Percentiles rank a stretch among this genome's conserved stretches.
Evolutionary conservation across 371 early-diverging fungal genomes (phyloP).

Genomic region (Zychaea mexicana): DNA sequence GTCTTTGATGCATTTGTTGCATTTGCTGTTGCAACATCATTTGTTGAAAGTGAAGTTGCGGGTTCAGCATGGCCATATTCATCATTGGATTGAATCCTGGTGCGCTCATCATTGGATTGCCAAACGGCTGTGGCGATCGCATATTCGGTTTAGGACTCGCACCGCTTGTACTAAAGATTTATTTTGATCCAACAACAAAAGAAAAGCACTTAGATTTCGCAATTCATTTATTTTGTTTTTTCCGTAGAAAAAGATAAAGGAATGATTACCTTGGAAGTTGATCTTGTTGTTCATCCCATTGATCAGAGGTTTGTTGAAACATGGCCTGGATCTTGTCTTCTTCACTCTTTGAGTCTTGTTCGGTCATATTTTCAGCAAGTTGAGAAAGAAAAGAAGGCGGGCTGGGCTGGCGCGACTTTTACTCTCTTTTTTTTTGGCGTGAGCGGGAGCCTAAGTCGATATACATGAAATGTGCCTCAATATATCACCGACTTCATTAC

Average conservation of each 20-base stretch:
- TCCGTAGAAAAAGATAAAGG: neutral
- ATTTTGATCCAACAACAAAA: neutral
- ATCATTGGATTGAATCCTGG: conserved; percentile 36
- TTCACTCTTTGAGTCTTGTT: conserved; percentile 27
- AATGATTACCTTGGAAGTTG: conserved; percentile 20
- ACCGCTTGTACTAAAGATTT: neutral
- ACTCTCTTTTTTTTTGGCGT: too few relatives aligned
- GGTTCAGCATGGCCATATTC: conserved; percentile 45
- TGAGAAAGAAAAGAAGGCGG: neutral
- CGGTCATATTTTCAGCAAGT: conserved; percentile 17
- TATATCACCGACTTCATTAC: too few relatives aligned
- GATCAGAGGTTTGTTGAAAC: conserved; percentile 28
- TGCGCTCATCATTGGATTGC: conserved; percentile 9
- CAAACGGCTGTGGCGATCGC: conserved; percentile 22
- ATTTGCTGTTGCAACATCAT: conserved; percentile 43
- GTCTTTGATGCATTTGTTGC: conserved; percentile 37
- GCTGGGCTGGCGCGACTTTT: too few relatives aligned
- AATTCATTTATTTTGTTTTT: neutral
- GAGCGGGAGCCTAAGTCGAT: too few relatives aligned
- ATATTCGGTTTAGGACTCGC: conserved; percentile 12
- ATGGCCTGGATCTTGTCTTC: conserved; percentile 37
- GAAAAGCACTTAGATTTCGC: too few relatives aligned
- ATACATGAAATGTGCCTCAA: too few relatives aligned
- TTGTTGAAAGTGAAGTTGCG: conserved; percentile 41
- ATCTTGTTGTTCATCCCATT: conserved; percentile 30